Percentiles rank a stretch among this genome's conserved stretches.
Evolutionary conservation across 208 protist genomes (phyloP).

Genomic region (Leptomonas pyrrhocoris): DNA sequence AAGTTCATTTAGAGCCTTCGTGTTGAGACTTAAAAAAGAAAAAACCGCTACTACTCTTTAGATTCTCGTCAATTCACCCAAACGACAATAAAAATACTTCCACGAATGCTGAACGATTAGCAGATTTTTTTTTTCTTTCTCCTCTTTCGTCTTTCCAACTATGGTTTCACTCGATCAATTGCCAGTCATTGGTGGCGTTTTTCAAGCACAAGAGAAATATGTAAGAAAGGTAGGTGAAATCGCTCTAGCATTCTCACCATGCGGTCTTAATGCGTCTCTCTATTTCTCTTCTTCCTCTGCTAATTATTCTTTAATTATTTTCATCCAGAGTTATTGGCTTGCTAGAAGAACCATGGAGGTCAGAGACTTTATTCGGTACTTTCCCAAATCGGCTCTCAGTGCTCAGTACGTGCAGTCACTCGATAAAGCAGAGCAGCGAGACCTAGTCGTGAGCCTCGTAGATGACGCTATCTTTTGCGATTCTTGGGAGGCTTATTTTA

Average conservation of each 20-base stretch:
- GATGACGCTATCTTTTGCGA: conserved; percentile 76
- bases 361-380: conserved; percentile 25
- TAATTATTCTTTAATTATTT: background rate
- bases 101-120: too few relatives aligned
- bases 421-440: conserved; percentile 49
- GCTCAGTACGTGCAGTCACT: conserved; percentile 53
- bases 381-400: conserved; percentile 48
- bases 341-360: conserved; percentile 10
- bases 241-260: background rate
- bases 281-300: conserved; percentile 14
- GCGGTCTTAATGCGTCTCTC: background rate
- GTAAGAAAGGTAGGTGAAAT: too few relatives aligned
- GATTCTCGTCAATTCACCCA: too few relatives aligned
- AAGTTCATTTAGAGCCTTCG: too few relatives aligned
- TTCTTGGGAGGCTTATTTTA: conserved; percentile 83
- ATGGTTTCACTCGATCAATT: background rate
- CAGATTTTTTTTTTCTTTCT: background rate
- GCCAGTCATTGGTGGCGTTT: too few relatives aligned
- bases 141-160: conserved; percentile 4
- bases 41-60: too few relatives aligned
- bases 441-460: conserved; percentile 58
- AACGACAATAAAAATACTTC: too few relatives aligned
- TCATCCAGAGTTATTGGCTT: too few relatives aligned
- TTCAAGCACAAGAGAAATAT: too few relatives aligned
- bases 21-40: too few relatives aligned